Evolutionary conservation across 2,329 filamentous ascomycete genomes (phyloP).

Genomic region (Tetracladium maxilliforme): DNA sequence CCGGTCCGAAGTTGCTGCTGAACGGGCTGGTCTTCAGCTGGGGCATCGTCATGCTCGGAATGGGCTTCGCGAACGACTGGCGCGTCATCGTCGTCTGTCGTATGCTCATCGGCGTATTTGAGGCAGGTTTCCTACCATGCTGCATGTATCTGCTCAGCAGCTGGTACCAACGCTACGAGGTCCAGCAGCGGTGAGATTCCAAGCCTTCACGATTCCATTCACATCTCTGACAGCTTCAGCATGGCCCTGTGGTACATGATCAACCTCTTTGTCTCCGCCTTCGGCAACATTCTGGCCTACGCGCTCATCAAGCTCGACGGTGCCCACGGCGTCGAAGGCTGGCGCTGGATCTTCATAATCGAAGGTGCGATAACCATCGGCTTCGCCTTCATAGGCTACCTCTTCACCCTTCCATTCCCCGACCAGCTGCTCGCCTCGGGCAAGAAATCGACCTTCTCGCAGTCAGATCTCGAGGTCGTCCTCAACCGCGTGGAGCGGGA

Average conservation of each 20-base stretch:
- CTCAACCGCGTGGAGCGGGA: slow-evolving; percentile 30
- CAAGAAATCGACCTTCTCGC: slow-evolving; percentile 12
- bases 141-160: slow-evolving; percentile 18
- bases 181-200: no score
- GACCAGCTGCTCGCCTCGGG: slow-evolving; percentile 11
- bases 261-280: slow-evolving; percentile 9
- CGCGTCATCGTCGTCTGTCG: no score
- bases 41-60: no score
- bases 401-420: slow-evolving; percentile 3
- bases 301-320: slow-evolving; percentile 13
- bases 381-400: slow-evolving; percentile 10
- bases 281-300: slow-evolving; percentile 13
- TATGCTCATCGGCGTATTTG: no score
- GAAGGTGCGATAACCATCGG: slow-evolving; percentile 11
- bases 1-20: slow-evolving; percentile 3
- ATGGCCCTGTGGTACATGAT: slow-evolving; percentile 7
- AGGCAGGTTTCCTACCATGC: slow-evolving; percentile 18
- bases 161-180: slow-evolving; percentile 18
- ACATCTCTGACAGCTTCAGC: no score
- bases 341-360: slow-evolving; percentile 17
- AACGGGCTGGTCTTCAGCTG: no score
- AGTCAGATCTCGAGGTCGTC: slow-evolving; percentile 12
- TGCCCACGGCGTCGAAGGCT: slow-evolving; percentile 10
- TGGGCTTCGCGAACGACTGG: no score
- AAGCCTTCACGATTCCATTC: no score